Evolutionary conservation across 2,329 filamentous ascomycete species (phyloP).

Genomic region (Penicillium corylophilum): DNA sequence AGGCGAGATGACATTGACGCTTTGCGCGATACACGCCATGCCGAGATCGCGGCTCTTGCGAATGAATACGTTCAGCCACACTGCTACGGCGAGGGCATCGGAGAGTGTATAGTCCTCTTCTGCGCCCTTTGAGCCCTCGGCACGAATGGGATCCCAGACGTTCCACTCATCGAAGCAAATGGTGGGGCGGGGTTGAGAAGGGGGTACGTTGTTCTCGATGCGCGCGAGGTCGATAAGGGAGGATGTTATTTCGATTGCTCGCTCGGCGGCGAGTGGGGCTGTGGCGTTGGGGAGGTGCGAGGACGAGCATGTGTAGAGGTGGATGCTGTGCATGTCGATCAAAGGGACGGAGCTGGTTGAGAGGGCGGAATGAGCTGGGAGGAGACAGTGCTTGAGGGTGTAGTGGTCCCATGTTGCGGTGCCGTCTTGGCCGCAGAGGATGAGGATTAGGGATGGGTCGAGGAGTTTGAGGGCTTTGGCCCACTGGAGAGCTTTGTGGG

Average conservation of each 20-base stretch:
- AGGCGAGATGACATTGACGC: conserved; percentile 74
- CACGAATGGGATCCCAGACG: conserved; percentile 72
- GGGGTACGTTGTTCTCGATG: conserved; percentile 61
- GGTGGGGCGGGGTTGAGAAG: conserved; percentile 60
- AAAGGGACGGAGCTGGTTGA: conserved; percentile 45
- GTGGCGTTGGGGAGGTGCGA: conserved; percentile 57
- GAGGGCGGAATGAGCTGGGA: conserved; percentile 46
- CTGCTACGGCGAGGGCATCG: conserved; percentile 70
- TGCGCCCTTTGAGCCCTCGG: conserved; percentile 68
- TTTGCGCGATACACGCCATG: conserved; percentile 78
- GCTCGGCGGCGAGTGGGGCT: conserved; percentile 68
- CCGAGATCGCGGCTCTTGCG: conserved; percentile 68
- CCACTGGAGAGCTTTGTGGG: conserved; percentile 60
- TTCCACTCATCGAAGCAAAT: conserved; percentile 89
- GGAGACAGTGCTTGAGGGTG: conserved; percentile 68
- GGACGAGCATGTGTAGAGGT: conserved; percentile 68
- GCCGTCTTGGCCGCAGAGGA: conserved; percentile 73
- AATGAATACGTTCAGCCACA: conserved; percentile 75
- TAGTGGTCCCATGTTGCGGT: conserved; percentile 70
- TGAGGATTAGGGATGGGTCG: conserved; percentile 67
- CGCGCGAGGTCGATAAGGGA: conserved; percentile 70
- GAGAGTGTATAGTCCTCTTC: conserved; percentile 74
- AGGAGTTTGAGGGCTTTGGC: conserved; percentile 51
- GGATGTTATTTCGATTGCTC: conserved; percentile 69
- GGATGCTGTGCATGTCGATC: conserved; percentile 79